Evolutionary conservation across 192 early-diverging fungal species (phyloP), one percentile per base, ranked within the genome.

Genomic region (Coemansia sp.): DNA sequence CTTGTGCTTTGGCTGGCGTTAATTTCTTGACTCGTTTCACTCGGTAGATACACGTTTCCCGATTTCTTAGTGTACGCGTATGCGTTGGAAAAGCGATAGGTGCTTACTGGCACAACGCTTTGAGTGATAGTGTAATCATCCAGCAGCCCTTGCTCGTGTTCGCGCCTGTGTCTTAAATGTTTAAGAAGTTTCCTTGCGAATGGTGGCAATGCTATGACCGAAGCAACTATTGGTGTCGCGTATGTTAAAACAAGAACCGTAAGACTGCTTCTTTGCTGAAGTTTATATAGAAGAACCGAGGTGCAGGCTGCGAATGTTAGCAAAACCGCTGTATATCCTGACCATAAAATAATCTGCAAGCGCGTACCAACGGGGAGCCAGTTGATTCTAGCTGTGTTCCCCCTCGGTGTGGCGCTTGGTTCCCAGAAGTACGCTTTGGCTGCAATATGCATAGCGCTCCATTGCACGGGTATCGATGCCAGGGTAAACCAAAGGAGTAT

Each of bases 281-380:
- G 51, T 20, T 53, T 52, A 21, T 67, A 70, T 15, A 70, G 55
- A 3, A 66, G 28, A n/a, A 51, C 34, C 2, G 74, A 42, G 3
- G 49, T 61, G 7, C 40, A 59, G 1, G 2, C 33, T 13, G 58
- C 35, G 2, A 76, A 35, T 2, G 67, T 26, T 2, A 59, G 33
- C 29, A 42, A 25, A 0, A 40, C 9, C 2, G 28, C 59, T 9
- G 62, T 15, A 39, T 63, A 70, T 2, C 26, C 9, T 9, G 39
- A 29, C 74, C 74, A 76, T n/a, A 76, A 39, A 7, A 49, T 43
- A 25, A 66, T 55, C 16, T 62, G 61, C 6, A 68, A 25, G 12
- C 68, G 52, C 4, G 57, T 35, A n/a, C 49, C 63, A 3, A 61
- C 66, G 4, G 68, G 74, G n/a, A 64, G 40, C 69, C 68, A 71